These are phyloP conservation scores for Gentiana dahurica DNA, from an alignment of 257 asterid genomes.

Conservation along the genomic window DNA sequence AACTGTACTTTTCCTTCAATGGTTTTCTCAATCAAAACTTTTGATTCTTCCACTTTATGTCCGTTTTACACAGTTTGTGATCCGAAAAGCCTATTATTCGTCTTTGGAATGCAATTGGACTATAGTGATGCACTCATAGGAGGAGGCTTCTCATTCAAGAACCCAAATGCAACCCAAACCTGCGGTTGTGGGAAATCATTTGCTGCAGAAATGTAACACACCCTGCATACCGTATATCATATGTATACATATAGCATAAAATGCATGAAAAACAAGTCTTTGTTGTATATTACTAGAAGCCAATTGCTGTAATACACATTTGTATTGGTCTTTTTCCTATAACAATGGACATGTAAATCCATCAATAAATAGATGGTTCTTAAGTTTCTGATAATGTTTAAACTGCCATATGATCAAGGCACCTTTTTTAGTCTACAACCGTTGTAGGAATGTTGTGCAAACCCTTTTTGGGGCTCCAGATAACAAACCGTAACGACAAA, in stretches of 20 bases:
- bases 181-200: slow-evolving; percentile 96
- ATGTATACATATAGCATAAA: slow-evolving; percentile 1
- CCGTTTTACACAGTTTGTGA: slow-evolving; percentile 59
- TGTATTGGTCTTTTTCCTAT: no score
- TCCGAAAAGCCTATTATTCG: slow-evolving; percentile 84
- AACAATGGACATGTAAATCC: no score
- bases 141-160: slow-evolving; percentile 86
- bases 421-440: no score
- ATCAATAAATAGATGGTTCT: no score
- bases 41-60: background rate
- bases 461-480: no score
- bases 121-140: slow-evolving; percentile 95
- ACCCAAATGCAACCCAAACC: slow-evolving; percentile 88
- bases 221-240: background rate
- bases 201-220: slow-evolving; percentile 57
- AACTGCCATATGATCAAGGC: no score
- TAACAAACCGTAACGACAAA: no score
- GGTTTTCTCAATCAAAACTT: slow-evolving; percentile 2
- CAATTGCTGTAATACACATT: no score
- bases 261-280: background rate
- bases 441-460: no score
- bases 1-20: no score
- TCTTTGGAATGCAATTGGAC: slow-evolving; percentile 86
- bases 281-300: background rate
- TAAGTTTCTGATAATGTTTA: no score